Evolutionary conservation across 192 early-diverging fungal species (phyloP).

Genomic region (Rhizophagus prolifer): DNA sequence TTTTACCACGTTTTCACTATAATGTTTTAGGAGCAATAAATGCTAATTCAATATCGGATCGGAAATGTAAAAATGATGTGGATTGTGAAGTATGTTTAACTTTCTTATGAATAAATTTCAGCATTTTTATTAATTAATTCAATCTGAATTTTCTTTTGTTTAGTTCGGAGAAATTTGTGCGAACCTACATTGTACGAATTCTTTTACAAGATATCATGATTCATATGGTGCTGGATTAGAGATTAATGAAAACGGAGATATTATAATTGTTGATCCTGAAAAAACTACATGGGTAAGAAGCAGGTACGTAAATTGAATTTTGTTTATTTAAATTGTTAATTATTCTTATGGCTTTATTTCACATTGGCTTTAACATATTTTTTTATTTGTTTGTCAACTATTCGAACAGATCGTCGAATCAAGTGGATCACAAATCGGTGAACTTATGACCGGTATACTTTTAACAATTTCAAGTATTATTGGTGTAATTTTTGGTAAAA

Average conservation of each 20-base stretch:
- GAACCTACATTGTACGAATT: conserved; percentile 39
- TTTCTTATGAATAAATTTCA: background rate
- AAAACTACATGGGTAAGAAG: conserved; percentile 52
- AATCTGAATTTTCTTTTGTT: conserved; percentile 26
- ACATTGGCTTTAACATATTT: background rate
- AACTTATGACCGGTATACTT: background rate
- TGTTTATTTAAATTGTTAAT: background rate
- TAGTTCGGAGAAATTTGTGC: conserved; percentile 44
- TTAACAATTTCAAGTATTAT: background rate
- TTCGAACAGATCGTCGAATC: background rate
- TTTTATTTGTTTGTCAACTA: background rate
- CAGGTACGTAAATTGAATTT: conserved; percentile 44
- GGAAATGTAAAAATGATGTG: background rate
- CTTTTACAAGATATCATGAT: conserved; percentile 55
- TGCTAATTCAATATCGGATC: conserved; percentile 16
- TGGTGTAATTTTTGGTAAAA: background rate
- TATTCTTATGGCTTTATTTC: background rate
- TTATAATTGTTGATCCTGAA: conserved; percentile 42
- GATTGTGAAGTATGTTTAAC: conserved; percentile 23
- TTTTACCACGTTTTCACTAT: conserved; percentile 48
- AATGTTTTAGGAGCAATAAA: conserved; percentile 47
- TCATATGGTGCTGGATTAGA: conserved; percentile 51
- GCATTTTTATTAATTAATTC: background rate
- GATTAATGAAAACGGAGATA: conserved; percentile 36
- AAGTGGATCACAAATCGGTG: background rate